A percentile compares a stretch with the other conserved stretches of the same genome.
Conservation (phyloP, 2,329 filamentous ascomycete species). For the Aspergillus oerlinghausenensis region DNA sequence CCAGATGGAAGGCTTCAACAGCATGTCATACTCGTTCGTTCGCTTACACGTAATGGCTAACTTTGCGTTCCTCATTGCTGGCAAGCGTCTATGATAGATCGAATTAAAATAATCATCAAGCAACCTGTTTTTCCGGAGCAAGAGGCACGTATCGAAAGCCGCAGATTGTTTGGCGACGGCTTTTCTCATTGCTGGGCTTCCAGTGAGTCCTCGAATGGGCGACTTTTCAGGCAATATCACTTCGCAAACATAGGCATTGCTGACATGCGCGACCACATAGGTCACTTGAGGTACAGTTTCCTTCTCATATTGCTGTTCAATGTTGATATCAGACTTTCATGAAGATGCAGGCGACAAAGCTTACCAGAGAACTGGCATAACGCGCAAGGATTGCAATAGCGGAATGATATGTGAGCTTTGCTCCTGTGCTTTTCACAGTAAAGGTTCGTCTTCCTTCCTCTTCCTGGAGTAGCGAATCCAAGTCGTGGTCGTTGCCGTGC, state of each 20-base stretch:
- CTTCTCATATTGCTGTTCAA: conserved; percentile 41
- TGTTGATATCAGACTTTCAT: conserved; percentile 4
- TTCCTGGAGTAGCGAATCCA: conserved; percentile 53
- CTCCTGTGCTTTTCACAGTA: conserved; percentile 62
- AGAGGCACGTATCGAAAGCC: conserved; percentile 75
- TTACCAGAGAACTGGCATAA: conserved; percentile 65
- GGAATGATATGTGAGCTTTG: conserved; percentile 72
- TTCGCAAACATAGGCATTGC: conserved; percentile 66
- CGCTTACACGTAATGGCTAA: conserved; percentile 78
- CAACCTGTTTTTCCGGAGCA: conserved; percentile 61
- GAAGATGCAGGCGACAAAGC: conserved; percentile 7
- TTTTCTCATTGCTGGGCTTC: conserved; percentile 64
- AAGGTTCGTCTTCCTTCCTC: conserved; percentile 52
- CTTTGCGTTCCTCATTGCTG: conserved; percentile 79
- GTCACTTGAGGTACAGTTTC: conserved; percentile 46
- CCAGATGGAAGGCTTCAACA: conserved; percentile 76
- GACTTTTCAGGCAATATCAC: conserved; percentile 72
- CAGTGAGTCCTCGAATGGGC: conserved; percentile 63
- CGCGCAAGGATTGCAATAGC: conserved; percentile 67
- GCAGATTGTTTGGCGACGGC: conserved; percentile 79
- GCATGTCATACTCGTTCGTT: conserved; percentile 69
- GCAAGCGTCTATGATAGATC: conserved; percentile 65
- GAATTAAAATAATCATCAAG: conserved; percentile 73
- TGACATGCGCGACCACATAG: conserved; percentile 58
- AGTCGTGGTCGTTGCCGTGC: conserved; percentile 53